Conservation (phyloP, 2,329 filamentous ascomycete species). For the Verticillium albo-atrum region DNA sequence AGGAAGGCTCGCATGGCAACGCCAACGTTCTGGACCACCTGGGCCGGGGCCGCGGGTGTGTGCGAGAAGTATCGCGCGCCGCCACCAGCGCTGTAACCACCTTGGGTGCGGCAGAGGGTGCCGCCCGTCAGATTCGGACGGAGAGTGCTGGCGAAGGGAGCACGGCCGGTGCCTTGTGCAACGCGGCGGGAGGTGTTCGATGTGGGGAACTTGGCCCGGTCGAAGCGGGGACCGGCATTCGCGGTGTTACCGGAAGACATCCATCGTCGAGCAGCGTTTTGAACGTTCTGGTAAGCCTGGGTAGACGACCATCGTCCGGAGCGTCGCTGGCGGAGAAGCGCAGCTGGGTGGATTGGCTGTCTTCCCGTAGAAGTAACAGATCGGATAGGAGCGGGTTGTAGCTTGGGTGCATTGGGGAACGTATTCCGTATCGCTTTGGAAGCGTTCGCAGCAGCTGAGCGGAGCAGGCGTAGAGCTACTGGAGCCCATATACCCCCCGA, state of each 20-base stretch:
- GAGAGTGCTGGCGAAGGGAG: constrained; percentile 83
- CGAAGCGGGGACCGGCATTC: constrained; percentile 30
- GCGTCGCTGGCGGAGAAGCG: constrained; percentile 44
- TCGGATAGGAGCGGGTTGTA: constrained; percentile 41
- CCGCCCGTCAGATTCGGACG: constrained; percentile 91
- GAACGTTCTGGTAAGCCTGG: constrained; percentile 33
- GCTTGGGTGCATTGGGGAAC: constrained; percentile 37
- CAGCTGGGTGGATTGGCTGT: constrained; percentile 48
- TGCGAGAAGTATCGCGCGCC: constrained; percentile 88
- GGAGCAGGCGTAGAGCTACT: constrained; percentile 49
- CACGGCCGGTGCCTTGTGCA: constrained; percentile 63
- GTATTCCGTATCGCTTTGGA: constrained; percentile 47
- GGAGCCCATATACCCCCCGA: constrained; percentile 54
- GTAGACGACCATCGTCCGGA: constrained; percentile 45
- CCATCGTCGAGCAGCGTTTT: constrained; percentile 45
- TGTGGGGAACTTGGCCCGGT: constrained; percentile 43
- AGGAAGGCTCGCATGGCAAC: constrained; percentile 88
- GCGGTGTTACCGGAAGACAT: constrained; percentile 35
- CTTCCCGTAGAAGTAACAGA: constrained; percentile 28
- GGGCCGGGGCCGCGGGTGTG: constrained; percentile 75
- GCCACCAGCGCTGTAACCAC: constrained; percentile 76
- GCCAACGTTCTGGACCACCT: constrained; percentile 94
- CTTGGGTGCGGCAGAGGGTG: constrained; percentile 75
- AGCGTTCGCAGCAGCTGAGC: constrained; percentile 46
- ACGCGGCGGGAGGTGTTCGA: constrained; percentile 47